Evolutionary conservation across 208 protist species (phyloP).

Genomic region (Sergeia podlipaevii): DNA sequence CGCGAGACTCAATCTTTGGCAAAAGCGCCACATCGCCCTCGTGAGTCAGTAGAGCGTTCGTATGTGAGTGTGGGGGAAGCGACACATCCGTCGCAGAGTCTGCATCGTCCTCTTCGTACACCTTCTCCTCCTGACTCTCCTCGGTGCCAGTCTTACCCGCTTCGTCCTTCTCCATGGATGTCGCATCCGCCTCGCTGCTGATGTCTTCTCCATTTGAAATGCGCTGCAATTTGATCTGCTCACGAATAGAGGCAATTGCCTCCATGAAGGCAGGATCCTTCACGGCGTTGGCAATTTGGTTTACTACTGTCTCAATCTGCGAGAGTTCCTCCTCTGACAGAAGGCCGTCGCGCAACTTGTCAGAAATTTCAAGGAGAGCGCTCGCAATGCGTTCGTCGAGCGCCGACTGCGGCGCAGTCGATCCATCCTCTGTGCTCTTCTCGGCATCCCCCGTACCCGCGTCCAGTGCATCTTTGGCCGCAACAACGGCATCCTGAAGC

Average conservation of each 20-base stretch:
- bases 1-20: slow-evolving; percentile 23
- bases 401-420: too few relatives aligned
- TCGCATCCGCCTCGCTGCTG: background rate
- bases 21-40: slow-evolving; percentile 16
- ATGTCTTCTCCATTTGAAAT: background rate
- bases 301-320: slow-evolving; percentile 31
- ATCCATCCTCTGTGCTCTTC: slow-evolving; percentile 2
- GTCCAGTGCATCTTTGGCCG: slow-evolving; percentile 9
- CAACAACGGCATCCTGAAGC: slow-evolving; percentile 41
- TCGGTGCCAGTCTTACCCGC: slow-evolving; percentile 15
- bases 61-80: background rate
- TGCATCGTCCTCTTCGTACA: slow-evolving; percentile 10
- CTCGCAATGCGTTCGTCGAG: slow-evolving; percentile 18
- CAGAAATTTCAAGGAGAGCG: slow-evolving; percentile 46
- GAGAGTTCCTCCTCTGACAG: slow-evolving; percentile 41
- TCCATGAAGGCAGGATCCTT: slow-evolving; percentile 16
- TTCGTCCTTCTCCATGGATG: slow-evolving; percentile 1
- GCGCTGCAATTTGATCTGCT: slow-evolving; percentile 53
- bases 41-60: slow-evolving; percentile 7
- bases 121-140: slow-evolving; percentile 21
- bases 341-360: slow-evolving; percentile 35
- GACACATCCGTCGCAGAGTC: background rate
- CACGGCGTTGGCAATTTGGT: slow-evolving; percentile 9
- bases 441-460: slow-evolving; percentile 6
- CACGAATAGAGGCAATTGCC: slow-evolving; percentile 36